Evolutionary conservation across 495 filamentous ascomycete genomes (phyloP), one percentile per base, ranked within the genome.

Genomic region (Xylaria acuta): DNA sequence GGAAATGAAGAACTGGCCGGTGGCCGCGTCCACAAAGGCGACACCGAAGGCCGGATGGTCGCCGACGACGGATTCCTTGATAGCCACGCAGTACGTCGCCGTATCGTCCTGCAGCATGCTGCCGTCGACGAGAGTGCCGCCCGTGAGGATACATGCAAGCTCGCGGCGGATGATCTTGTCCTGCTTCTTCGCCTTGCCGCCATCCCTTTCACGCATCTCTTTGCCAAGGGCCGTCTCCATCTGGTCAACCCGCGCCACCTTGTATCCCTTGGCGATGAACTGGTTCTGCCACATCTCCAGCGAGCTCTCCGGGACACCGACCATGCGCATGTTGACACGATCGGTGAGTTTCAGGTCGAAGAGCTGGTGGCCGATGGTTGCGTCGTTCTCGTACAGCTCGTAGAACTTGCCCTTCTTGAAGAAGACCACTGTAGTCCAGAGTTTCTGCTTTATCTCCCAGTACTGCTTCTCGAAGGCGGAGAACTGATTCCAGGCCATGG

Each of bases 401-500:
- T 97, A 99, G 82, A 99, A 99, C 79, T 99, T 99, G 71, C 96
- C 96, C 83, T 99, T 99, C 82, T 97, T 98, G 87, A 99, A 99
- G 83, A 99, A 99, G 18, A 99, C 96, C 27, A 99, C 91, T 0
- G 94, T 98, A 72, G 97, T 94, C 93, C 93, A 97, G 74, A 95
- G 93, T 64, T 97, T 97, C 81, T 94, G 92, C 85, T 99, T 99
- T 81, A 99, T 98, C 77, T 97, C 95, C 96, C 96, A 99, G 81
- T 98, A 99, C 75, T 99, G 96, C 80, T 94, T 96, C 83, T 99
- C 96, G 72, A 99, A 99, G 0, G 95, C 87, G 0, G 94, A 94
- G 78, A 99, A 97, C 4, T 91, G 88, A 0, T 80, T 81, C 88
- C 89, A 94, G 11, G 94, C 93, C 5, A 84, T 58, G 0, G 92